phyloP scores from a whole-genome alignment of 2,329 filamentous ascomycete genomes.

The Trichophyton schoenleinii region DNA sequence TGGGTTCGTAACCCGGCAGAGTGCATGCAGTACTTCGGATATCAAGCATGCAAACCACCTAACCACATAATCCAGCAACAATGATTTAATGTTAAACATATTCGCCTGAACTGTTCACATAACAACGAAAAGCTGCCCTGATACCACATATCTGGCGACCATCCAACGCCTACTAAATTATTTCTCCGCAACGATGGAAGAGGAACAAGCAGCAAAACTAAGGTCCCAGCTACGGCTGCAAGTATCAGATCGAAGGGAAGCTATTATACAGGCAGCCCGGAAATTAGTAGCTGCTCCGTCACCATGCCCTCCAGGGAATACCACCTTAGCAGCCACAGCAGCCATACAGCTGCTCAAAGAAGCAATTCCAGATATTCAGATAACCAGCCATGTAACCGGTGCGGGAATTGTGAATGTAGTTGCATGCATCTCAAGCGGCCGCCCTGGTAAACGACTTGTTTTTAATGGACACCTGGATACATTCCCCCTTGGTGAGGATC shows the following conservation, averaged over 20 bases:
- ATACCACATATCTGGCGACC: not conserved
- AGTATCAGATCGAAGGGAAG: slow-evolving; percentile 6
- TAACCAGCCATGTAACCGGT: slow-evolving; percentile 5
- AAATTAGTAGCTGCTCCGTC: slow-evolving; percentile 5
- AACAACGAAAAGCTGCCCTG: not conserved
- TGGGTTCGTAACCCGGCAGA: not conserved
- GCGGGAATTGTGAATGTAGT: slow-evolving; percentile 8
- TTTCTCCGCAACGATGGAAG: not conserved
- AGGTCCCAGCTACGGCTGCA: not conserved
- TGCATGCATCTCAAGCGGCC: slow-evolving; percentile 9
- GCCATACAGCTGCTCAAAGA: slow-evolving; percentile 7
- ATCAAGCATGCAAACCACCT: not conserved
- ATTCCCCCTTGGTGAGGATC: slow-evolving; percentile 6
- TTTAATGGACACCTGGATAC: slow-evolving; percentile 12
- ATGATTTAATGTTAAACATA: not conserved
- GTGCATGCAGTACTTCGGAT: not conserved
- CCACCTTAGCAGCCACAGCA: slow-evolving; percentile 4
- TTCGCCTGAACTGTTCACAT: not conserved
- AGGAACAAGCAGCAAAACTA: not conserved
- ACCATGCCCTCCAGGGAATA: slow-evolving; percentile 9
- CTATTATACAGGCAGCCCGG: slow-evolving; percentile 3
- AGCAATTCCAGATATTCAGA: slow-evolving; percentile 7
- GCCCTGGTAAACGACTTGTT: slow-evolving; percentile 10
- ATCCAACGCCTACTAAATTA: not conserved
- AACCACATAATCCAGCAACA: not conserved